Evolutionary conservation across 306 rosid genomes (phyloP), one percentile per base, ranked within the genome.

Genomic region (Vigna unguiculata): DNA sequence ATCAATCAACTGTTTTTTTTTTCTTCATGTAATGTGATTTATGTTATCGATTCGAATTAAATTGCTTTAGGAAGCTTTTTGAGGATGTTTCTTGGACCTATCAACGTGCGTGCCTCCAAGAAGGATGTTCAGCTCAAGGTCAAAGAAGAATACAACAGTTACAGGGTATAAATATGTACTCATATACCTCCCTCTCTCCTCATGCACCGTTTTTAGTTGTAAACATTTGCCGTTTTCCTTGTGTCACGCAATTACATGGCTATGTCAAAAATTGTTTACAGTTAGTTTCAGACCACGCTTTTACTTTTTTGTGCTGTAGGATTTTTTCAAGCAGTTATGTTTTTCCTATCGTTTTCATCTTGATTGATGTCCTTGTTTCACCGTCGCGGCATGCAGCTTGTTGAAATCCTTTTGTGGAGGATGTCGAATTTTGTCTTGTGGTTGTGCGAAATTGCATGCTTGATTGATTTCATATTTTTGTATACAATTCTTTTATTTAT

Each of bases 81-180:
- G 83, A 88, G 84, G 87, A 96, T 92, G 99, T 96, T 96, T 86
- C 76, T 96, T 17, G 99, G 99, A 16, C 99, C 99, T 38, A 89
- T 96, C 45, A 91, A 90, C 72, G 99, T 96, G 76, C 97, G 96
- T 72, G 97, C 98, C 43, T 80, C 93, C 21, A 79, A 86, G 70
- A 96, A 90, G 81, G 99, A 96, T 70, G 86, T 96, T 20, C 99
- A 86, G 83, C 84, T 96, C 73, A 96, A 96, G 90, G 98, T 92
- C 70, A 96, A 96, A 81, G 99, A 96, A 84, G 99, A 96, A 78
- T 96, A 92, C 89, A 96, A 96, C 83, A 85, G 93, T 83, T 96
- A 91, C 83, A 87, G 92, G 84, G 99, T 93, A 86, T 30, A 7
- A 25, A 13, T 59, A 10, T 24, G 2, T 9, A 54, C 11, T 0